Percentiles rank a stretch among this genome's conserved stretches.
Evolutionary conservation across 2,329 filamentous ascomycete genomes (phyloP).

Genomic region (Mycosphaerella sp.): DNA sequence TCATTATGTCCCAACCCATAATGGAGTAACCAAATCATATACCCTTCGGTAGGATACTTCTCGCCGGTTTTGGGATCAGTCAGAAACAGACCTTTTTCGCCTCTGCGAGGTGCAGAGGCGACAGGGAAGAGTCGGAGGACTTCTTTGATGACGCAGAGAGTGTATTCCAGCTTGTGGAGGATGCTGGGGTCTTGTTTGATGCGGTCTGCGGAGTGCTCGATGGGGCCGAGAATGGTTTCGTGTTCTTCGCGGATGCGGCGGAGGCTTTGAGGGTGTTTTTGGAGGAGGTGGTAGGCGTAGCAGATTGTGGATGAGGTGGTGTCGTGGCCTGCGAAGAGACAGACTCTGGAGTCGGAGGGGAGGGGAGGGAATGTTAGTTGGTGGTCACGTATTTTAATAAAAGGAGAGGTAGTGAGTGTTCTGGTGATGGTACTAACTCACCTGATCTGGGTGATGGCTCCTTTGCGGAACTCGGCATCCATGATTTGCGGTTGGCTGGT

Average conservation of each 20-base stretch:
- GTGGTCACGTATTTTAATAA: no score
- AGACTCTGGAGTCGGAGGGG: no score
- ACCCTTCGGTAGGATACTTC: constrained; percentile 40
- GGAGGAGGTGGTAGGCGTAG: constrained; percentile 37
- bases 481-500: constrained; percentile 17
- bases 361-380: not conserved
- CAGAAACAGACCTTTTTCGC: constrained; percentile 32
- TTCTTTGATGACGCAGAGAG: constrained; percentile 49
- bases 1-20: constrained; percentile 33
- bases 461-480: constrained; percentile 31
- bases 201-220: constrained; percentile 17
- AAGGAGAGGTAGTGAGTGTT: not conserved
- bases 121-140: constrained; percentile 48
- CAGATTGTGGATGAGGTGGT: constrained; percentile 34
- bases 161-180: constrained; percentile 49
- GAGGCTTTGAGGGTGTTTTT: constrained; percentile 30
- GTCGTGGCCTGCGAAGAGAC: constrained; percentile 39
- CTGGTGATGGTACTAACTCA: not conserved
- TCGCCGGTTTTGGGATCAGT: constrained; percentile 39
- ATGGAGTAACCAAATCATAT: constrained; percentile 39
- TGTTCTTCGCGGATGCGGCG: constrained; percentile 44
- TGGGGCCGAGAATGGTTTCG: constrained; percentile 42
- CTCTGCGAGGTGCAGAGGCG: constrained; percentile 38
- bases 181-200: constrained; percentile 42
- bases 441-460: constrained; percentile 31